Percentiles rank a stretch among this genome's conserved stretches.
Conservation (phyloP, 2,329 filamentous ascomycete genomes). For the Elsinoe australis region DNA sequence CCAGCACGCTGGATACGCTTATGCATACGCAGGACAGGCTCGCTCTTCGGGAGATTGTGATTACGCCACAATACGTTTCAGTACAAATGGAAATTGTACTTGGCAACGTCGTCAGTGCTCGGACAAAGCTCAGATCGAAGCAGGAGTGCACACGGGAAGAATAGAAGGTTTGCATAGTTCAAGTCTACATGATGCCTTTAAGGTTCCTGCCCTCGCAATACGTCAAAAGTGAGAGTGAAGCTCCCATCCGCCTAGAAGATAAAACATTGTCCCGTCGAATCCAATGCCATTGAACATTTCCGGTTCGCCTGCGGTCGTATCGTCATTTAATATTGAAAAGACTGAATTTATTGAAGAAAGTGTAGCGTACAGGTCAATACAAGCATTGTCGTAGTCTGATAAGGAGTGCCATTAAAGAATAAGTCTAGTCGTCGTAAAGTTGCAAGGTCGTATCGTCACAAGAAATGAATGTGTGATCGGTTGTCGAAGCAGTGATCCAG, state of each 20-base stretch:
- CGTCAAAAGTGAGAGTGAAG: constrained; percentile 1
- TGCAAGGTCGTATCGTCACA: constrained; percentile 1
- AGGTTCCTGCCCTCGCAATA: constrained; percentile 1
- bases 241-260: neutral
- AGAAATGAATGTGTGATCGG: neutral
- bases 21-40: too few relatives aligned
- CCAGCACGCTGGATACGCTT: too few relatives aligned
- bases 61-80: too few relatives aligned
- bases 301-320: neutral
- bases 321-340: too few relatives aligned
- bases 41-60: too few relatives aligned
- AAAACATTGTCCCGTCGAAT: constrained; percentile 11
- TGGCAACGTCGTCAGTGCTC: too few relatives aligned
- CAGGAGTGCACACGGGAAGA: too few relatives aligned
- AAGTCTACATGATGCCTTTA: neutral
- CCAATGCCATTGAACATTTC: constrained; percentile 2
- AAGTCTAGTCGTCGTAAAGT: constrained; percentile 4
- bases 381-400: too few relatives aligned
- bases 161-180: constrained; percentile 13
- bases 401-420: constrained; percentile 10
- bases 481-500: neutral
- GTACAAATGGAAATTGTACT: too few relatives aligned
- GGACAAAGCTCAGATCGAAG: too few relatives aligned
- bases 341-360: too few relatives aligned
- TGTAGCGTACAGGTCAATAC: too few relatives aligned